Percentiles rank a stretch among this genome's conserved stretches.
These are phyloP conservation scores for Tetrapisispora arboricola DNA, from an alignment of 805 yeast genomes.

Conservation along the genomic window DNA sequence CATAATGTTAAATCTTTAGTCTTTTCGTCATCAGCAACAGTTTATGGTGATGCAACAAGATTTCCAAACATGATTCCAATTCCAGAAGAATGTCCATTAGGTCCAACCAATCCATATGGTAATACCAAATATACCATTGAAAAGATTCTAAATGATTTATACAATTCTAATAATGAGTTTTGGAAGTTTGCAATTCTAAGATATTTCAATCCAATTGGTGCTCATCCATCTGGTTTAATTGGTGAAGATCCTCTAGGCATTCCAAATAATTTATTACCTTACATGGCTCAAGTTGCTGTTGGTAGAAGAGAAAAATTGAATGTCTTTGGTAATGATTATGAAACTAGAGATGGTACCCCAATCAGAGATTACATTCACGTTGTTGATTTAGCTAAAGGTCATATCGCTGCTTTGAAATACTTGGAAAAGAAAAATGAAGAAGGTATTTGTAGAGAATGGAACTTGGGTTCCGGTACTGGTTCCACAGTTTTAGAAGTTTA, in stretches of 20 bases:
- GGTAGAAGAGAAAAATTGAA: constrained; percentile 55
- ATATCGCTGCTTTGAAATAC: constrained; percentile 57
- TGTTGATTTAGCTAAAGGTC: constrained; percentile 70
- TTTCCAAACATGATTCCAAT: constrained; percentile 66
- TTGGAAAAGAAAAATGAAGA: constrained; percentile 28
- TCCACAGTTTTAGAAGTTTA: constrained; percentile 65
- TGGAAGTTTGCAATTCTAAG: constrained; percentile 57
- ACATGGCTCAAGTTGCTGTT: constrained; percentile 66
- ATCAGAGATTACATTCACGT: constrained; percentile 77
- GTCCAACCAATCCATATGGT: constrained; percentile 72
- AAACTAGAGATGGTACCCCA: constrained; percentile 69
- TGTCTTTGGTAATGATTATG: constrained; percentile 67
- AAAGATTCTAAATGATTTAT: constrained; percentile 45
- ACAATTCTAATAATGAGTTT: constrained; percentile 13
- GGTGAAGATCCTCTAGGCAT: constrained; percentile 77
- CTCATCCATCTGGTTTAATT: constrained; percentile 69
- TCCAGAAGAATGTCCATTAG: constrained; percentile 67
- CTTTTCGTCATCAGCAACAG: constrained; percentile 74
- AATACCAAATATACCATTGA: constrained; percentile 60
- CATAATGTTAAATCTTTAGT: constrained; percentile 44
- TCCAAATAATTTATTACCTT: constrained; percentile 69
- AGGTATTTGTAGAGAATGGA: constrained; percentile 68
- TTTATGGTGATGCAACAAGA: constrained; percentile 71
- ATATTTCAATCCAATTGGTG: constrained; percentile 79
- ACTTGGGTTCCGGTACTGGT: constrained; percentile 76